phyloP scores from a whole-genome alignment of 208 protist genomes.

The Trypanosoma scelopori region DNA sequence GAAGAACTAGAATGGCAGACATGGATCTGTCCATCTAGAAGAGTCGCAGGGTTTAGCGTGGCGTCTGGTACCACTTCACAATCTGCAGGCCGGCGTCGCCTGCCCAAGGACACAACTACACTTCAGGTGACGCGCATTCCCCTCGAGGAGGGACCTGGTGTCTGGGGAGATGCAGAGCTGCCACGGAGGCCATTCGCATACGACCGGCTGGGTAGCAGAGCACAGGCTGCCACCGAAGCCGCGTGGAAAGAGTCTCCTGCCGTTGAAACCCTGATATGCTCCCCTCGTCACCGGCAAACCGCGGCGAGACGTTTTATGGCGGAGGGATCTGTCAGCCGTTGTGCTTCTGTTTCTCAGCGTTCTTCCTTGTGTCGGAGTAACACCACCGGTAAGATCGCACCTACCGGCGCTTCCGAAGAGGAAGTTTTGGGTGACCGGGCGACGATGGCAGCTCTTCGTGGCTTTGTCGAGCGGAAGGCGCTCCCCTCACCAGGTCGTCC shows the following conservation, averaged over 20 bases:
- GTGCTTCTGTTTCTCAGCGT: conserved; percentile 1
- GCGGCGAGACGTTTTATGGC: conserved; percentile 26
- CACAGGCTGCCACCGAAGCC: conserved; percentile 11
- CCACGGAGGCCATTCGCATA: conserved; percentile 35
- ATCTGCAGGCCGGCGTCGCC: not conserved
- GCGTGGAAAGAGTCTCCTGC: not conserved
- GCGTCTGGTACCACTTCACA: not conserved
- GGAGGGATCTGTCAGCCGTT: conserved; percentile 1
- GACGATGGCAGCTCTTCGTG: conserved; percentile 5
- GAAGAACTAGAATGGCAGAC: conserved; percentile 25
- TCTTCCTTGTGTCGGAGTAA: not conserved
- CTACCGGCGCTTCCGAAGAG: not conserved
- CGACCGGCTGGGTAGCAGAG: conserved; percentile 11
- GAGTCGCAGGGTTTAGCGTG: not conserved
- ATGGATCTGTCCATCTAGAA: not conserved
- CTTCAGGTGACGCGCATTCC: conserved; percentile 47
- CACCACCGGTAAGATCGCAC: not conserved
- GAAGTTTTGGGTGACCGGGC: not conserved
- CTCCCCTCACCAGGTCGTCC: not conserved
- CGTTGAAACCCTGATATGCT: conserved; percentile 14
- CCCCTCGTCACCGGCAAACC: conserved; percentile 10
- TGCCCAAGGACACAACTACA: not conserved
- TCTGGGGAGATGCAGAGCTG: conserved; percentile 37
- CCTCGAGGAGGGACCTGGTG: conserved; percentile 60
- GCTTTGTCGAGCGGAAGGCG: conserved; percentile 1